phyloP scores from a whole-genome alignment of 2,329 filamentous ascomycete genomes.

The Thelonectria blattea region DNA sequence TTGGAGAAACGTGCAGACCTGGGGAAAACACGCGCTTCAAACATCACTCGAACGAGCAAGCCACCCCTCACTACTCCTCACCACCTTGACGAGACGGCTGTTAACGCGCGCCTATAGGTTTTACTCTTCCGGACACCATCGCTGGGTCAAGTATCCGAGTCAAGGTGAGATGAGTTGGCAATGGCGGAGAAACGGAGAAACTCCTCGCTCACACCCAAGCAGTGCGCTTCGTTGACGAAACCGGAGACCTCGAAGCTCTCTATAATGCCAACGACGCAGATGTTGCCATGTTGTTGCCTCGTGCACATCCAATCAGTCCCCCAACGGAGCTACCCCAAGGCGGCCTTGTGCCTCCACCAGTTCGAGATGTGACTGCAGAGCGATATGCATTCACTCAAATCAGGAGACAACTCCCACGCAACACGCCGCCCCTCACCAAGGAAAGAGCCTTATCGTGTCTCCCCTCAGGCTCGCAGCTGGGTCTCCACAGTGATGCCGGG shows the following conservation, averaged over 20 bases:
- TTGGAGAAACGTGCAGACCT: conserved; percentile 21
- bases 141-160: conserved; percentile 26
- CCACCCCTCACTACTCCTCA: neutral
- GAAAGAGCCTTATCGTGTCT: conserved; percentile 12
- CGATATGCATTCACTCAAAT: neutral
- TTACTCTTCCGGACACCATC: conserved; percentile 8
- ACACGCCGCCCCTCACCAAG: neutral
- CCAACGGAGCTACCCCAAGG: neutral
- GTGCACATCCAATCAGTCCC: neutral
- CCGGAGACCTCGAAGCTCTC: conserved; percentile 22
- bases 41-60: conserved; percentile 20
- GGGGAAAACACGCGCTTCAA: conserved; percentile 26
- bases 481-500: conserved; percentile 17
- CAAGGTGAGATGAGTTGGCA: conserved; percentile 10
- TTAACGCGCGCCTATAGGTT: conserved; percentile 5
- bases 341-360: neutral
- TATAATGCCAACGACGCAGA: conserved; percentile 17
- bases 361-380: neutral
- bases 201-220: neutral
- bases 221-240: conserved; percentile 30
- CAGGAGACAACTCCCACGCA: conserved; percentile 5
- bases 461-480: conserved; percentile 13
- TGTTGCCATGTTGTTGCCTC: neutral
- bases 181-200: neutral
- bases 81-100: neutral